Base-by-base conservation (phyloP, 75 land plant species). In the Adiantum capillusveneris region DNA sequence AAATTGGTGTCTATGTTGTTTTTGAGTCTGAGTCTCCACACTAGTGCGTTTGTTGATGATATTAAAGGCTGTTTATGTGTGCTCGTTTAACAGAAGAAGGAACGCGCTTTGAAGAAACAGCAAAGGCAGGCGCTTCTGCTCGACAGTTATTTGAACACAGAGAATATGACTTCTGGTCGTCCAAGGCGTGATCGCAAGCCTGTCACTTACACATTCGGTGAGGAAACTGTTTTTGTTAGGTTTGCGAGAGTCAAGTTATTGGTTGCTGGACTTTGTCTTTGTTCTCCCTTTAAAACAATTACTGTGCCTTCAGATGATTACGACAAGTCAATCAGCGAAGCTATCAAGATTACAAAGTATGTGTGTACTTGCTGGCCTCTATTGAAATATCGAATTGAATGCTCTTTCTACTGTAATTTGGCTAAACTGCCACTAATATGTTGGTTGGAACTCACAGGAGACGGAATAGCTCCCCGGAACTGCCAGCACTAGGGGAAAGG, bases 281-380 rank as follows among this genome's bases (percentile, higher is more conserved):
- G 17, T 17, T 25, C 37, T 17, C 24, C 7, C 21, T 14, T 55
- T 26, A 2, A 17, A n/a, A 17, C 3, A 26, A 11, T 6, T 39
- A 28, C 57, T 71, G 24, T 36, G 58, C 45, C 65, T 82, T 68
- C 92, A 90, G 96, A 90, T 84, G 97, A 95, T 60, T 95, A 64
- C 69, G 99, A 95, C 36, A 77, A 84, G 7, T 90, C 99, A 19
- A 95, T 95, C 53, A 90, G 65, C 24, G 99, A 95, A 75, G 99
- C 99, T 31, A 90, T 95, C 71, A 86, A 95, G 48, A 69, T 78
- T 25, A 87, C 99, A 19, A 90, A 84, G 99, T 90, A 84, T 72
- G 37, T 34, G 37, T 34, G 3, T 34, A n/a, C n/a, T n/a, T n/a
- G n/a, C n/a, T n/a, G n/a, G n/a, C n/a, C n/a, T n/a, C n/a, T n/a